Base-by-base conservation (phyloP, 164 flowering plant genomes). In the Chimonanthus praecox region DNA sequence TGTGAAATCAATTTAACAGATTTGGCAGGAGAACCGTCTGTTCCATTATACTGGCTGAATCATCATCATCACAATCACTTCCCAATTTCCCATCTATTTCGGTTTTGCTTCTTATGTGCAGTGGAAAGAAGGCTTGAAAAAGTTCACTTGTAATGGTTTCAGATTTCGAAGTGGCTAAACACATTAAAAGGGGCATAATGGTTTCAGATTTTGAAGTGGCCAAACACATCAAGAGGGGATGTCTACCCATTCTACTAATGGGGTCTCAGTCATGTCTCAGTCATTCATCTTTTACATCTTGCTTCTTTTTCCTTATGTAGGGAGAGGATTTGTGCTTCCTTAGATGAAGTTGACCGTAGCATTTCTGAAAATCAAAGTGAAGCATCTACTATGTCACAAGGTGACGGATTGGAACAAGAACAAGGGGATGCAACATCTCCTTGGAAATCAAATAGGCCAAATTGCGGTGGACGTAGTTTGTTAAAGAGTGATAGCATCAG, bases 401-500 rank as follows among this genome's bases (percentile, higher is more conserved):
- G 61, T 20, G 85, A 67, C 20, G 79, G 70, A 72, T 54, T 74
- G n/a, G 78, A 81, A 67, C 69, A 78, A 74, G 50, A 47, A 8
- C 45, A 73, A n/a, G 71, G 60, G n/a, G 60, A 54, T 11, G 60
- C n/a, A 54, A 54, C 60, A 15, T 13, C 60, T 66, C 16, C 49
- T 54, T 47, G 79, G 73, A 69, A 82, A 80, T 47, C 46, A 49
- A 81, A 58, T 62, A 81, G 60, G 72, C 70, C 83, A 70, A 75
- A 78, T 58, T 78, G 58, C 67, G 80, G 84, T 71, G 83, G 80
- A 3, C 82, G 84, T 21, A 77, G 80, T 83, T 71, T 88, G 75
- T 71, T 83, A 67, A 87, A 84, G 80, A 88, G 88, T 77, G 83
- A 81, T 46, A 87, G 89, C 76, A 88, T 87, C 75, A 84, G 89